phyloP scores from a whole-genome alignment of 2,329 filamentous ascomycete species.

The Beauveria medogensis region DNA sequence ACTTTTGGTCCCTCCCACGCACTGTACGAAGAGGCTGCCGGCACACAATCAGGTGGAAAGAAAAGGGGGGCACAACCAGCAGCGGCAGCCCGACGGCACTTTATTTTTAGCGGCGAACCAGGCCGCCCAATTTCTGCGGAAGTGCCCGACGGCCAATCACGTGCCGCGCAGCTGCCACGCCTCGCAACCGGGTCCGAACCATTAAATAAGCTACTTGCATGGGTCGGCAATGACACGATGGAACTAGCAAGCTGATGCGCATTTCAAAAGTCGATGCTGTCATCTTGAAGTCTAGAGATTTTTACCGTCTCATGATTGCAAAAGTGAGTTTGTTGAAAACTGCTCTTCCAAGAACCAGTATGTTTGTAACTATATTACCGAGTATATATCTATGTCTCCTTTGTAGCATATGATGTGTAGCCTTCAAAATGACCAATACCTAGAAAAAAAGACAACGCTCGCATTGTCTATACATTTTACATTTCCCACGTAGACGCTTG shows the following conservation, averaged over 20 bases:
- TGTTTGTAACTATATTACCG: not conserved
- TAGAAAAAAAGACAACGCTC: not conserved
- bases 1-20: not conserved
- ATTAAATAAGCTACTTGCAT: not conserved
- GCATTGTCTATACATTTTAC: not conserved
- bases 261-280: not conserved
- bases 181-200: not conserved
- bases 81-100: not conserved
- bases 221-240: not conserved
- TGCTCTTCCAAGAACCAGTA: not conserved
- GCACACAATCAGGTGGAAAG: not conserved
- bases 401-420: not conserved
- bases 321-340: not conserved
- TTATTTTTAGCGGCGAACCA: not conserved
- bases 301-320: not conserved
- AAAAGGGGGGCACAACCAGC: not conserved
- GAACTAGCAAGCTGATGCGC: not conserved
- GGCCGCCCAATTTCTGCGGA: not conserved
- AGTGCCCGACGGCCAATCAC: not conserved
- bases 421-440: not conserved
- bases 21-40: too few relatives aligned
- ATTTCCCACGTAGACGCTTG: not conserved
- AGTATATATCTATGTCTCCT: conserved; percentile 1
- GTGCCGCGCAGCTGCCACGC: not conserved
- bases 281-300: not conserved